phyloP scores from a whole-genome alignment of 78 protist genomes.

The Dictyostelium purpureum region DNA sequence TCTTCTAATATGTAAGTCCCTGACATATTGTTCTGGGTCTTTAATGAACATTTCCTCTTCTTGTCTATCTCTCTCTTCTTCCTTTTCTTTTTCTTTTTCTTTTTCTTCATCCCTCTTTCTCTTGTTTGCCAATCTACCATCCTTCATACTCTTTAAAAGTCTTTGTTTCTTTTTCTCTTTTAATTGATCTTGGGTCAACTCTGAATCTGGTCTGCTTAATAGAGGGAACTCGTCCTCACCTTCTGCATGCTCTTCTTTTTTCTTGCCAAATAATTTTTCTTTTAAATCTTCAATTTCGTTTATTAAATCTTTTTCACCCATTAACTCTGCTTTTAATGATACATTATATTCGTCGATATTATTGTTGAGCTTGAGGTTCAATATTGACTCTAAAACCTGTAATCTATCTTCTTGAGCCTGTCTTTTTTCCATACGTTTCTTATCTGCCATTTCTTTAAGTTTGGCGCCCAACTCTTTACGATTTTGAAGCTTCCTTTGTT shows the following conservation, averaged over 20 bases:
- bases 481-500: conserved; percentile 42
- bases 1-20: not conserved
- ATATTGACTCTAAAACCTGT: not conserved
- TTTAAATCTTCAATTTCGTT: conserved; percentile 24
- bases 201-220: conserved; percentile 34
- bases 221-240: conserved; percentile 47
- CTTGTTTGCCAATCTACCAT: conserved; percentile 20
- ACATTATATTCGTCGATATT: not conserved
- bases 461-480: conserved; percentile 51
- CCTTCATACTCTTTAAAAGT: conserved; percentile 24
- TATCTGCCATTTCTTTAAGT: conserved; percentile 43
- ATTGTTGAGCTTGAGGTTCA: not conserved
- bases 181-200: conserved; percentile 27
- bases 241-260: conserved; percentile 7
- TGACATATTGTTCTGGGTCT: conserved; percentile 55
- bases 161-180: conserved; percentile 57
- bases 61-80: not conserved
- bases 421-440: conserved; percentile 61
- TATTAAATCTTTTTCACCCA: conserved; percentile 12
- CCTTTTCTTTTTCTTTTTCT: conserved; percentile 49
- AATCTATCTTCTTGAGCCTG: conserved; percentile 36
- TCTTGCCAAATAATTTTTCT: conserved; percentile 43
- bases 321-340: not conserved
- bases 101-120: conserved; percentile 66
- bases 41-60: conserved; percentile 47